A percentile compares a stretch with the other conserved stretches of the same genome.
Evolutionary conservation across 2,329 filamentous ascomycete genomes (phyloP).

Genomic region (Chaetomiaceae sp.): DNA sequence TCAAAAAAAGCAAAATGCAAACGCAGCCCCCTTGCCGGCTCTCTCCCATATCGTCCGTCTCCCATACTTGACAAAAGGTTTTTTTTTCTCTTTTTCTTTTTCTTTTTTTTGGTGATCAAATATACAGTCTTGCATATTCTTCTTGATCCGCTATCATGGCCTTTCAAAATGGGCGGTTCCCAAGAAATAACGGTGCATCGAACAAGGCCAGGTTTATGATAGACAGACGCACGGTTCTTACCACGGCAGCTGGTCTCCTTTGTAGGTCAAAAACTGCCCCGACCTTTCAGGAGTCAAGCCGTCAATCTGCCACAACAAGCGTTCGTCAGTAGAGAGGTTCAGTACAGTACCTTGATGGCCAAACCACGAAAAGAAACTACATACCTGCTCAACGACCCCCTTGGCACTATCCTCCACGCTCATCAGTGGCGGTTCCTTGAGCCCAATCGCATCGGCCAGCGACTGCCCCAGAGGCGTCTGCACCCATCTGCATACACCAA

Average conservation of each 20-base stretch:
- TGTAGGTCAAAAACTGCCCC: slow-evolving; percentile 21
- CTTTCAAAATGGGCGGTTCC: too few relatives aligned
- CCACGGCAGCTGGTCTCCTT: slow-evolving; percentile 27
- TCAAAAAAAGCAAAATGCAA: too few relatives aligned
- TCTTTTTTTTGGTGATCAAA: too few relatives aligned
- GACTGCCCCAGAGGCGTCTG: slow-evolving; percentile 28
- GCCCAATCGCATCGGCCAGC: slow-evolving; percentile 26
- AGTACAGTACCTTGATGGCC: too few relatives aligned
- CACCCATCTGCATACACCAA: slow-evolving; percentile 26
- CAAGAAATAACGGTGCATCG: too few relatives aligned
- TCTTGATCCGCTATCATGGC: too few relatives aligned
- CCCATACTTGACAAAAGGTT: too few relatives aligned
- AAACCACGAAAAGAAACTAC: neutral
- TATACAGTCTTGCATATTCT: too few relatives aligned
- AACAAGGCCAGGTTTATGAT: neutral
- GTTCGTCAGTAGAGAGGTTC: too few relatives aligned
- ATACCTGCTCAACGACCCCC: slow-evolving; percentile 26
- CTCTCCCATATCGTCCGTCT: too few relatives aligned
- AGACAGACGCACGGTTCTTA: slow-evolving; percentile 1
- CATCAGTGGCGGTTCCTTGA: slow-evolving; percentile 25
- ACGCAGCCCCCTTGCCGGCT: too few relatives aligned
- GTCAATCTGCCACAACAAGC: slow-evolving; percentile 23
- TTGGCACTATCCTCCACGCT: slow-evolving; percentile 24
- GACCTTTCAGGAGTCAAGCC: slow-evolving; percentile 22
- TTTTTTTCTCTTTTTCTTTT: too few relatives aligned